Evolutionary conservation across 2,329 filamentous ascomycete genomes (phyloP), one percentile per base, ranked within the genome.

Genomic region (Microcyclosporella mali): DNA sequence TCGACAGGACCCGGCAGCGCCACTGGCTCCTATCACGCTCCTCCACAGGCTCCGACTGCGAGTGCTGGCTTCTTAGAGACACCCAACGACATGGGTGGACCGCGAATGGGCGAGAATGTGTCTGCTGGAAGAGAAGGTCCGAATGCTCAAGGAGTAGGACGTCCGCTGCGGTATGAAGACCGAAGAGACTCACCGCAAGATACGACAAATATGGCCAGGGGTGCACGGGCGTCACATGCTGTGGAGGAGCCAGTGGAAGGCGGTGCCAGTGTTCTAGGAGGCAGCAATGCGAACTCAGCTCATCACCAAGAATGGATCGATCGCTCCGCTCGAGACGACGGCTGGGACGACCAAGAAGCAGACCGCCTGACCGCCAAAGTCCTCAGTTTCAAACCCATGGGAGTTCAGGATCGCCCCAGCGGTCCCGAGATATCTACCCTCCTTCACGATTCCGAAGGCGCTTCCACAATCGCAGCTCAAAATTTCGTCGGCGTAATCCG

Each of bases 21-120:
- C 2, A 37, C 42, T 17, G 46, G 45, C n/a, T 37, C 47, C 25
- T 47, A 39, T 19, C 48, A 53, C 25, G 37, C 40, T 6, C 47
- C 49, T 28, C 49, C 46, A 10, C 16, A 33, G 12, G 37, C 40
- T 4, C 43, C 51, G 1, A 52, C 35, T 6, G 37, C 37, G 14
- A 46, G 40, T 21, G 47, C 42, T 17, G 51, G 51, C 12, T 54
- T 52, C 33, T 41, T 41, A 6, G 45, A 46, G 21, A 50, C 44
- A 1, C 50, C 50, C 12, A 17, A 30, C 3, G 42, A 45, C 17
- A 40, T 52, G 28, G 44, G 39, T 2, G 42, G 30, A 3, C 37
- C 35, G 31, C 37, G 45, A 12, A 57, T 58, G 54, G 53, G 54
- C 6, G 51, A 52, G 34, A 57, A 57, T 35, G 45, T 49, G 2